Conservation (phyloP, 2,329 filamentous ascomycete genomes). For the Monosporascus sp. region DNA sequence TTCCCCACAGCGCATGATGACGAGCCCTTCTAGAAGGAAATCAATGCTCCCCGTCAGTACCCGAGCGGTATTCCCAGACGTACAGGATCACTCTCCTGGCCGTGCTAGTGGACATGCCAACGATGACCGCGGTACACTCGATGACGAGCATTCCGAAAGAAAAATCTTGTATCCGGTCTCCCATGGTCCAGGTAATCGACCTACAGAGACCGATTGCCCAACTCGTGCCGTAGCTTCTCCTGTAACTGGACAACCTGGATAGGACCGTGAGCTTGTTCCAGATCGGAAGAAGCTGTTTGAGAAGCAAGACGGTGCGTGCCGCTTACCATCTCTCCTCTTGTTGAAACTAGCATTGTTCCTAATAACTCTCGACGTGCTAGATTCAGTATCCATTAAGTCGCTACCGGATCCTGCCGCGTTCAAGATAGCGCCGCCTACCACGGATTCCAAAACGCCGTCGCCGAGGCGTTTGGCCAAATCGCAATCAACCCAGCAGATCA, state of each 20-base stretch:
- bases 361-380: constrained; percentile 8
- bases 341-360: neutral
- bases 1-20: constrained; percentile 10
- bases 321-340: neutral
- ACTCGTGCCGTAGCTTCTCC: constrained; percentile 8
- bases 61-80: neutral
- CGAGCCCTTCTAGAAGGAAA: neutral
- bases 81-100: neutral
- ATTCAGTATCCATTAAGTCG: constrained; percentile 2
- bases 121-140: neutral
- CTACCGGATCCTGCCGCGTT: constrained; percentile 1
- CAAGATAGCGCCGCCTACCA: neutral
- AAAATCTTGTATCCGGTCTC: neutral
- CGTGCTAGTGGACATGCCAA: neutral
- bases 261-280: constrained; percentile 22
- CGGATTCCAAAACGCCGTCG: neutral
- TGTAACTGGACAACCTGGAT: constrained; percentile 13
- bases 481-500: neutral
- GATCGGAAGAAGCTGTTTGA: constrained; percentile 30
- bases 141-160: neutral
- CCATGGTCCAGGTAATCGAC: neutral
- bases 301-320: constrained; percentile 18
- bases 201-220: neutral
- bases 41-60: constrained; percentile 12
- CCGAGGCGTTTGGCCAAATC: constrained; percentile 5